Percentiles rank a stretch among this genome's conserved stretches.
phyloP scores from a whole-genome alignment of 306 rosid species.

The Sesbania bispinosa region DNA sequence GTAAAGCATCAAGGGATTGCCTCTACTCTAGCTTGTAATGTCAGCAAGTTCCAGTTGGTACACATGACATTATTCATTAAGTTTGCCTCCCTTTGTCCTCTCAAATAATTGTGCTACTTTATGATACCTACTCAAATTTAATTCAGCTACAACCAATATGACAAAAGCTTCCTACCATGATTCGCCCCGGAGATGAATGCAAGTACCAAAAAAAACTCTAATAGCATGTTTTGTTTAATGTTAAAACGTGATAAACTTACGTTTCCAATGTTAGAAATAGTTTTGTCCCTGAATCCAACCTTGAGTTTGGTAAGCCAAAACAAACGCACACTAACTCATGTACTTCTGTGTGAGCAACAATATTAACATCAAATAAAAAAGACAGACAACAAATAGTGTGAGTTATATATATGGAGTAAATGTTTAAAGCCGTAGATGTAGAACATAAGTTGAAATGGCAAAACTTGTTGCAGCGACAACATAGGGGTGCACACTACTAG shows the following conservation, averaged over 20 bases:
- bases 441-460: background rate
- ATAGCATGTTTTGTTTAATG: no score
- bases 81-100: background rate
- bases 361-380: background rate
- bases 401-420: background rate
- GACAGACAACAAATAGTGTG: background rate
- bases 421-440: background rate
- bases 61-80: background rate
- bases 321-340: no score
- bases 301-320: no score
- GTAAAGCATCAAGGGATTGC: background rate
- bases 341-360: background rate
- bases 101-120: background rate
- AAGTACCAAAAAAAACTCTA: no score
- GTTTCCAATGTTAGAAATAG: no score
- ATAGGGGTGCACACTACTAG: constrained; percentile 13
- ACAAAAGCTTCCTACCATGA: no score
- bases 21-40: background rate
- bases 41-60: background rate
- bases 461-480: constrained; percentile 10
- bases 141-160: no score
- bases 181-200: no score
- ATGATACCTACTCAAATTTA: no score
- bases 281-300: no score
- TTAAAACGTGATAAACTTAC: no score